Base-by-base conservation (phyloP, 2,329 filamentous ascomycete species). In the Ambrosiella cleistominuta region DNA sequence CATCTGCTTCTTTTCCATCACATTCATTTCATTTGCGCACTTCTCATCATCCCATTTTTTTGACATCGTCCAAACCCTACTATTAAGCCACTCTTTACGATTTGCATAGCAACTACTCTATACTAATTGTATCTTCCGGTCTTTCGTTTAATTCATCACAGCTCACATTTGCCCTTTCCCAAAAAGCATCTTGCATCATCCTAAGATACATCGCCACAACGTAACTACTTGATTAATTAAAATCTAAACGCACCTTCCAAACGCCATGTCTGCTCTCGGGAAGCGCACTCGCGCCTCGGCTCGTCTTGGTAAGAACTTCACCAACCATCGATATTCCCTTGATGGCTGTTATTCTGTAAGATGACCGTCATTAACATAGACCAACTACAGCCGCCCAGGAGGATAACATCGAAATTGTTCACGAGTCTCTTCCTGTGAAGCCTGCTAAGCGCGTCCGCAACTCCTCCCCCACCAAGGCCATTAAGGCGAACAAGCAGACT, bases 231-330 rank as follows among this genome's bases (percentile, higher is more conserved):
- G 13, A 59, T 56, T 36, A 17, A 19, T 54, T 38, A 54, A 13
- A 19, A 39, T 54, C 13, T 2, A 40, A 42, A 54, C 4, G 19
- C 27, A 13, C 52, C 37, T 42, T 42, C 15, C 15, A n/a, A 39
- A 15, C 8, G 49, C 27, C 3, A 61, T 61, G 59, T 53, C 59
- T 17, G 51, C 56, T 27, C 53, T 61, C 13, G 59, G 59, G 36
- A 61, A 61, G 56, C 59, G 59, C 13, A 58, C 59, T 27, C 59
- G 59, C 36, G 52, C 56, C 13, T 58, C 59, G 19, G 51, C 59
- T 13, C 59, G 59, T 36, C 45, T 61, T 12, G 52, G 59, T 61
- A 61, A 61, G 59, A 49, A 45, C 54, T 15, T n/a, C 17, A 12
- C 12, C 17, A 13, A 36, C 45, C 19, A 37, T 38, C 13, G 19